Evolutionary conservation across 495 filamentous ascomycete genomes (phyloP).

Genomic region (Neurospora sp.): DNA sequence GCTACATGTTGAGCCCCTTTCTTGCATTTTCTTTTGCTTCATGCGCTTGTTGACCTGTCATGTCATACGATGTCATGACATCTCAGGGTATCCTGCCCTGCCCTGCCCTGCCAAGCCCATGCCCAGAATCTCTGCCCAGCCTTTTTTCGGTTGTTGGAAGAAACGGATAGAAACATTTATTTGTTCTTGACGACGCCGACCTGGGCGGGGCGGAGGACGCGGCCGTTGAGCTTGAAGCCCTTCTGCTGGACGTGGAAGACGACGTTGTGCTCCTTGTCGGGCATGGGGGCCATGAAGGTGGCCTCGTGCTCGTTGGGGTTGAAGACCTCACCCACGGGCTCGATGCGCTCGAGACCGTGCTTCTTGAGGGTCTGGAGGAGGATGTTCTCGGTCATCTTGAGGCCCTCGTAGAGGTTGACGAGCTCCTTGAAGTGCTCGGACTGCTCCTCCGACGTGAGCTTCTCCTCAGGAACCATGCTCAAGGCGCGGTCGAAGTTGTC

Average conservation of each 20-base stretch:
- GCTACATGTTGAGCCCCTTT: background rate
- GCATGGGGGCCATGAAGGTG: conserved; percentile 78
- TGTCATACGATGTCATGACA: background rate
- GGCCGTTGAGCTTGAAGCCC: conserved; percentile 84
- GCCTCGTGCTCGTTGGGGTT: conserved; percentile 95
- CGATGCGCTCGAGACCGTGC: conserved; percentile 86
- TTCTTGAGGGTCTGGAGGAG: conserved; percentile 82
- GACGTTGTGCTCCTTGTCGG: conserved; percentile 76
- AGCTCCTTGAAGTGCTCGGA: conserved; percentile 56
- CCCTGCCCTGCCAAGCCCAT: background rate
- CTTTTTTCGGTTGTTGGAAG: background rate
- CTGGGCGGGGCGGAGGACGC: conserved; percentile 84
- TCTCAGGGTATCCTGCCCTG: background rate
- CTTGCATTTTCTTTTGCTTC: background rate
- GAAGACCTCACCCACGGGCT: conserved; percentile 71
- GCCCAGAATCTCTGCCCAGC: background rate
- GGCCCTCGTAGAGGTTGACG: conserved; percentile 68
- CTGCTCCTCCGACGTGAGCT: conserved; percentile 46
- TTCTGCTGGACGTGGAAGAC: conserved; percentile 92
- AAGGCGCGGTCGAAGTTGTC: conserved; percentile 96
- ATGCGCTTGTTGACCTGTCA: background rate
- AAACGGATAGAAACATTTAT: conserved; percentile 13
- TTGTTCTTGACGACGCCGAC: conserved; percentile 75
- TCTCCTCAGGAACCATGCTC: conserved; percentile 60
- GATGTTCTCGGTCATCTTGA: conserved; percentile 90